A percentile compares a stretch with the other conserved stretches of the same genome.
Conservation (phyloP, 495 filamentous ascomycete genomes). For the Parmelia sp. region DNA sequence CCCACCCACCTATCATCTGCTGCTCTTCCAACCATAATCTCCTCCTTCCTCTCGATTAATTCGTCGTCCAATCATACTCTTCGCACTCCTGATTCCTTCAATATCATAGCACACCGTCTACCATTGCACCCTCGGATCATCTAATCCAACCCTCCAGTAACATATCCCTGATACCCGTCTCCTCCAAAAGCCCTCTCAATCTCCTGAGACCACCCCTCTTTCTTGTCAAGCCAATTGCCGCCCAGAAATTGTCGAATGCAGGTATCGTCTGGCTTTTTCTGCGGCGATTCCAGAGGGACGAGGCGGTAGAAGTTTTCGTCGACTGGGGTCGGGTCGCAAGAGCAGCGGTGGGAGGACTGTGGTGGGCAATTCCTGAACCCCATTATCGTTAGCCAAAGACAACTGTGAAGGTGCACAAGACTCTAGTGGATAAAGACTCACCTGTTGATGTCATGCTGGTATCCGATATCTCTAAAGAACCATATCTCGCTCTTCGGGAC, state of each 20-base stretch:
- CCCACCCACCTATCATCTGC: too few species aligned
- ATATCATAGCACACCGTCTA: background rate
- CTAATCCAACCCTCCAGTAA: slow-evolving; percentile 9
- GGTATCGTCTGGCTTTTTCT: slow-evolving; percentile 45
- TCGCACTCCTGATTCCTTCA: background rate
- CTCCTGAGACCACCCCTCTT: slow-evolving; percentile 33
- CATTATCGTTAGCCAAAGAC: background rate
- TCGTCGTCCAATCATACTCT: background rate
- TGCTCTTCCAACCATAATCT: background rate
- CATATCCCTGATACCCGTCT: slow-evolving; percentile 41
- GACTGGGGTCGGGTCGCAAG: slow-evolving; percentile 42
- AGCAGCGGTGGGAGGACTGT: slow-evolving; percentile 35
- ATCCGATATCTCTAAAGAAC: slow-evolving; percentile 50
- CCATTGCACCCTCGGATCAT: background rate
- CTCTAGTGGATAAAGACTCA: slow-evolving; percentile 11
- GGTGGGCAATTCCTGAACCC: slow-evolving; percentile 31
- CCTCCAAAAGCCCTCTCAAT: slow-evolving; percentile 36
- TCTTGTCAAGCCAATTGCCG: slow-evolving; percentile 42
- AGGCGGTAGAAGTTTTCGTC: slow-evolving; percentile 49
- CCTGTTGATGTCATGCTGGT: slow-evolving; percentile 48
- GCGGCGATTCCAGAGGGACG: slow-evolving; percentile 45
- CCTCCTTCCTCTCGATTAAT: background rate
- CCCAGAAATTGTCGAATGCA: slow-evolving; percentile 48
- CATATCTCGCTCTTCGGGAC: slow-evolving; percentile 29
- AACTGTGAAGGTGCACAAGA: background rate